Base-by-base conservation (phyloP, 129 eudicot species). In the Arctium lappa region DNA sequence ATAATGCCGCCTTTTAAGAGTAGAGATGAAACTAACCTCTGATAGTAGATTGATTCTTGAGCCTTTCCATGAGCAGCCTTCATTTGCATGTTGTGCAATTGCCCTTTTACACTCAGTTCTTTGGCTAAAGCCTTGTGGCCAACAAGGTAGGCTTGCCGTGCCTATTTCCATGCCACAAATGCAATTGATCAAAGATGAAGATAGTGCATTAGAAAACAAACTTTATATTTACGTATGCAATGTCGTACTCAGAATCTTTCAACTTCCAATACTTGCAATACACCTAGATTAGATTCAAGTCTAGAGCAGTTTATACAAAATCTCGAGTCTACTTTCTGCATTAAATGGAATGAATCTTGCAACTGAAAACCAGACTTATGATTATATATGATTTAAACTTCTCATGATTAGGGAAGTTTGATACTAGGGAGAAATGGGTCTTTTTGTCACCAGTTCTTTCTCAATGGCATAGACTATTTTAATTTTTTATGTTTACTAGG, bases 121-220 rank as follows among this genome's bases (percentile, higher is more conserved):
- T 94, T 94, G 22, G 97, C 97, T 81, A 94, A 85, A 79, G 89
- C 94, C 80, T 94, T 94, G 90, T 94, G 89, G 33, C 98, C 98
- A 60, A 91, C 80, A 69, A 90, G 87, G 83, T 91, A 91, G 40
- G 98, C 98, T 80, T 91, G 90, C 0, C 91, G 91, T 60, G 98
- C 98, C 98, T 93, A 69, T 16, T 39, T 75, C 70, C 22, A 16
- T 56, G 12, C 32, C 60, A 83, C 16, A 81, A 72, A 80, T 50
- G 72, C 30, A 72, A 15, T 33, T 33, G 33, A 48, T 4, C 6
- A 11, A 12, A 18, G 10, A 38, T 8, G 11, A 77, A 37, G 34
- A 10, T 12, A 32, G 32, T 10, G 65, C 62, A 68, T 27, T 39
- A 31, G 22, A 33, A 72, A 72, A 71, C 4, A 71, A 72, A 53